Percentiles rank a stretch among this genome's conserved stretches.
These are phyloP conservation scores for Fusarium sp. DNA, from an alignment of 2,329 filamentous ascomycete genomes.

Conservation along the genomic window DNA sequence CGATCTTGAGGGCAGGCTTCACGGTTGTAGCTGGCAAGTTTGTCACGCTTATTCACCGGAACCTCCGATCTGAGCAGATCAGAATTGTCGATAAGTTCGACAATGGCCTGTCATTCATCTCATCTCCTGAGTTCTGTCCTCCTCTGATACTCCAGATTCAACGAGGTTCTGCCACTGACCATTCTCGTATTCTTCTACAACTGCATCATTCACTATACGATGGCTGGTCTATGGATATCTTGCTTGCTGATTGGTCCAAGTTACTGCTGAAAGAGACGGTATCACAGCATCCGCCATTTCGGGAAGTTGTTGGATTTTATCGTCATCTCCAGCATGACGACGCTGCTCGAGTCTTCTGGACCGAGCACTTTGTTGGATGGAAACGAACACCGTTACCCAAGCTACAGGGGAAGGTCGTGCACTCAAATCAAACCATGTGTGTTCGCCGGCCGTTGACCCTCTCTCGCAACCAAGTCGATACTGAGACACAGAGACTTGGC, in stretches of 20 bases:
- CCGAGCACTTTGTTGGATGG: conserved; percentile 70
- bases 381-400: conserved; percentile 70
- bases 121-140: conserved; percentile 58
- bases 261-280: conserved; percentile 57
- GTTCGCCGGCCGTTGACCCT: conserved; percentile 34
- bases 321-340: conserved; percentile 51
- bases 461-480: conserved; percentile 43
- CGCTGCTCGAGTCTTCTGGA: conserved; percentile 75
- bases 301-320: conserved; percentile 68
- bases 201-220: conserved; percentile 91
- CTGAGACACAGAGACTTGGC: conserved; percentile 56
- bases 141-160: conserved; percentile 74
- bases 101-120: conserved; percentile 57
- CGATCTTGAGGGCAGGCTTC: conserved; percentile 82
- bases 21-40: conserved; percentile 59
- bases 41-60: conserved; percentile 70
- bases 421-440: conserved; percentile 30
- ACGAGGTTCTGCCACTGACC: conserved; percentile 27
- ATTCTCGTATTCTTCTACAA: conserved; percentile 61
- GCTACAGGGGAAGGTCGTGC: conserved; percentile 49
- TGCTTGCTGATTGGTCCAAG: conserved; percentile 74
- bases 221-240: conserved; percentile 89
- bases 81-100: conserved; percentile 54
- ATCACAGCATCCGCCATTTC: conserved; percentile 69
- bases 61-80: conserved; percentile 60